Evolutionary conservation across 495 filamentous ascomycete genomes (phyloP).

Genomic region (Cercophora scortea): DNA sequence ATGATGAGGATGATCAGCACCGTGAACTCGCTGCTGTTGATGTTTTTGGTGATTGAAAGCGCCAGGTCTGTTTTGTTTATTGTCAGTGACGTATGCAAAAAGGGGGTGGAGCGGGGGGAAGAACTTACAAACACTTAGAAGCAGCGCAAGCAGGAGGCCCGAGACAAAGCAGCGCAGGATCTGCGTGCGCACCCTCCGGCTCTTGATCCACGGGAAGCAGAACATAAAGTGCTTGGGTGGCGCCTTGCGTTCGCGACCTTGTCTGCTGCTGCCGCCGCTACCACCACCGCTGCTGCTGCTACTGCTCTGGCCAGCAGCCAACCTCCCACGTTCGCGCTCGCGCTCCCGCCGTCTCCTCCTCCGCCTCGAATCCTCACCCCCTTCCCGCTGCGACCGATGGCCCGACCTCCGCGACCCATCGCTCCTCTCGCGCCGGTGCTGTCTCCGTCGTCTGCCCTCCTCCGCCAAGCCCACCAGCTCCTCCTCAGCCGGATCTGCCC

Average conservation of each 20-base stretch:
- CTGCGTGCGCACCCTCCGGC: conserved; percentile 44
- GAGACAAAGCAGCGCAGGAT: conserved; percentile 52
- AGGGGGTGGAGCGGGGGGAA: neutral
- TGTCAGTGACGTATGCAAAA: neutral
- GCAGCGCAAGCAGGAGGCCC: conserved; percentile 42
- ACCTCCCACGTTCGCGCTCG: neutral
- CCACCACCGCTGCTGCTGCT: conserved; percentile 4
- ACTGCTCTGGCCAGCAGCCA: neutral
- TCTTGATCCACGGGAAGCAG: conserved; percentile 46
- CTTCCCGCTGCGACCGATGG: neutral
- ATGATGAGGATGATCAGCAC: conserved; percentile 71
- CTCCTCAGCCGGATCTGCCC: neutral
- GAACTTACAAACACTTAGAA: conserved; percentile 53
- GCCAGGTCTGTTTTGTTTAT: conserved; percentile 49
- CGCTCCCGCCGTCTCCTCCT: conserved; percentile 5
- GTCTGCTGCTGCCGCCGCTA: neutral
- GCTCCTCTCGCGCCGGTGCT: conserved; percentile 14
- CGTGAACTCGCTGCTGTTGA: conserved; percentile 56
- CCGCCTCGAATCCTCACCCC: neutral
- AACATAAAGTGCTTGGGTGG: conserved; percentile 37
- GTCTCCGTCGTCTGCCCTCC: conserved; percentile 8
- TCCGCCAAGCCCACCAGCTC: conserved; percentile 10
- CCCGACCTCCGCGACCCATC: conserved; percentile 1
- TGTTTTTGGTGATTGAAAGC: conserved; percentile 52
- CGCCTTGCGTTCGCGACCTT: neutral